Evolutionary conservation across 306 rosid genomes (phyloP).

Genomic region (Nissolia schottii): DNA sequence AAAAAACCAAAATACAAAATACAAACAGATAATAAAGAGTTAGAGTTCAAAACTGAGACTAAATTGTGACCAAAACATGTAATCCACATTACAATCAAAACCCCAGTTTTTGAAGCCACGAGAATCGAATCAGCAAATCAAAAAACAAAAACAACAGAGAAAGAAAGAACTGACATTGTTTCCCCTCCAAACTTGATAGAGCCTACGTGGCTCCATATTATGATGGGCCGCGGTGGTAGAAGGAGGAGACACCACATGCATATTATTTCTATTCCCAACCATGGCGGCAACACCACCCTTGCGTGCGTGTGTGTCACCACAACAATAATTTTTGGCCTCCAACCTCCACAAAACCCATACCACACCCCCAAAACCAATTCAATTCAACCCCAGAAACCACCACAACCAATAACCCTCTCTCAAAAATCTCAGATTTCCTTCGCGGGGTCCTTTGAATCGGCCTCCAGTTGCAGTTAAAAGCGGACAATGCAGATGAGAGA

Average conservation of each 20-base stretch:
- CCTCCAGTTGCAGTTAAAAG: slow-evolving; percentile 14
- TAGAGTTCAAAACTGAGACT: slow-evolving; percentile 9
- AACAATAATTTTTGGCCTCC: slow-evolving; percentile 13
- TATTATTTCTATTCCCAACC: slow-evolving; percentile 32
- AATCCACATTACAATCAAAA: not conserved
- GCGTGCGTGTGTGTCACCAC: slow-evolving; percentile 19
- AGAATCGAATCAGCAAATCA: not conserved
- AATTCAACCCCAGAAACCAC: slow-evolving; percentile 9
- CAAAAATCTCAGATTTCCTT: slow-evolving; percentile 16
- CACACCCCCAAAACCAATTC: slow-evolving; percentile 6
- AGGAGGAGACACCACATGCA: slow-evolving; percentile 31
- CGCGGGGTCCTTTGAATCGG: slow-evolving; percentile 12
- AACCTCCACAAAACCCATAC: slow-evolving; percentile 35
- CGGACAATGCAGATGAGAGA: slow-evolving; percentile 19
- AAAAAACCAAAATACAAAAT: not conserved
- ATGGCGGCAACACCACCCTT: slow-evolving; percentile 26
- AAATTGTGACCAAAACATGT: slow-evolving; percentile 12
- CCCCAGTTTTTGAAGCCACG: not conserved
- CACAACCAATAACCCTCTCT: not conserved
- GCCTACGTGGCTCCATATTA: slow-evolving; percentile 43
- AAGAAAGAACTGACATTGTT: slow-evolving; percentile 62
- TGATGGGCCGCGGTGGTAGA: slow-evolving; percentile 34
- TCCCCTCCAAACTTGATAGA: slow-evolving; percentile 92
- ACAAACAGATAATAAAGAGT: slow-evolving; percentile 12
- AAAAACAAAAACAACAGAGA: not conserved